Evolutionary conservation across 192 early-diverging fungal genomes (phyloP).

Genomic region (Blastocladiella britannica): DNA sequence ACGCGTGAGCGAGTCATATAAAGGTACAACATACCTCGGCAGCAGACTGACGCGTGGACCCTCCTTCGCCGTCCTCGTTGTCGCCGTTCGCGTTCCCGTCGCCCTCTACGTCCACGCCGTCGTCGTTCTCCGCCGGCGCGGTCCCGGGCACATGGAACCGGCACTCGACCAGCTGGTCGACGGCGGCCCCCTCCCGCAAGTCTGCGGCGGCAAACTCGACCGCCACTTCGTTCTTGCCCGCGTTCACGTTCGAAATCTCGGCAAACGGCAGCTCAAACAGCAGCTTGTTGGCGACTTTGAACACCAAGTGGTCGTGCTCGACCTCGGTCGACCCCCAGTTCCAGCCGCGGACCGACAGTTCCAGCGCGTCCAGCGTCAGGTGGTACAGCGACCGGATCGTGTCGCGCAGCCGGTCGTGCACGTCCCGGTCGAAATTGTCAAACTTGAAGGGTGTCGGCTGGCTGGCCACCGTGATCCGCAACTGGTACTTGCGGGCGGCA

Average conservation of each 20-base stretch:
- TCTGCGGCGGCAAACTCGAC: slow-evolving; percentile 66
- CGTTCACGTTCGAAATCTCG: slow-evolving; percentile 67
- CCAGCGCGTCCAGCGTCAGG: slow-evolving; percentile 52
- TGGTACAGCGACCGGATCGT: slow-evolving; percentile 48
- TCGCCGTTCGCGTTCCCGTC: slow-evolving; percentile 28
- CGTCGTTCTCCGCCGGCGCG: slow-evolving; percentile 25
- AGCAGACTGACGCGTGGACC: neutral
- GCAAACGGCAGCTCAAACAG: slow-evolving; percentile 81
- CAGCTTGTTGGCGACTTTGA: slow-evolving; percentile 59
- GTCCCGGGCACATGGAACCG: slow-evolving; percentile 80
- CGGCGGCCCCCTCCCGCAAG: slow-evolving; percentile 14
- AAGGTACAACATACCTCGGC: too few relatives aligned
- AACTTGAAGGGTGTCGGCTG: slow-evolving; percentile 61
- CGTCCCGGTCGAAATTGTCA: slow-evolving; percentile 68
- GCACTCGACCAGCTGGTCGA: slow-evolving; percentile 75
- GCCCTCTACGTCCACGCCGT: slow-evolving; percentile 6
- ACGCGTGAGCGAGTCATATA: too few relatives aligned
- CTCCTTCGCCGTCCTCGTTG: slow-evolving; percentile 16
- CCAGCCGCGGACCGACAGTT: slow-evolving; percentile 77
- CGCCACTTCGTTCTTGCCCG: slow-evolving; percentile 76
- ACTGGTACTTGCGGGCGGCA: slow-evolving; percentile 65
- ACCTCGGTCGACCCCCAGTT: slow-evolving; percentile 91
- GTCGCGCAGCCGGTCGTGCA: slow-evolving; percentile 50
- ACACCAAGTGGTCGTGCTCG: slow-evolving; percentile 50
- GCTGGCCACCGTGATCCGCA: slow-evolving; percentile 51